Evolutionary conservation across 148 eudicot genomes (phyloP), one percentile per base, ranked within the genome.

Genomic region (Beta vulgaris): DNA sequence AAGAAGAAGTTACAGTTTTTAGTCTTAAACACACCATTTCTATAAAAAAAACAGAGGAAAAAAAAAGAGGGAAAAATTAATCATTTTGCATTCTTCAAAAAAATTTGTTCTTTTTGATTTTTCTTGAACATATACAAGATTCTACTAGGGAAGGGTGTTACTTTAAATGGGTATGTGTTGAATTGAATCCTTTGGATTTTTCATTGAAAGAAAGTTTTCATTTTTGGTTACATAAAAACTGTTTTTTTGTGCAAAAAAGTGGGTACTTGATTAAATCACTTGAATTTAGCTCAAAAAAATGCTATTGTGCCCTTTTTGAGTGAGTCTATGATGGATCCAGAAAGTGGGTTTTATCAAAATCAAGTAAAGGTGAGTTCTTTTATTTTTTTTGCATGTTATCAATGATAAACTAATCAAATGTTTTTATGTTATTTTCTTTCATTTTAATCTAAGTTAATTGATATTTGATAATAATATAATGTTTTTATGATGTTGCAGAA

Each of bases 281-380:
- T 74, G 19, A 74, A 82, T 78, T n/a, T 76, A 44, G 60, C 48
- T 14, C 40, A 44, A 57, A 79, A 84, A 64, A 36, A 87, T 86
- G 90, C 73, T 58, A 25, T 60, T 76, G 29, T 84, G 77, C 72
- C 74, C 76, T 60, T 58, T 75, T 54, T 83, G 84, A 89, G 80
- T 9, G 71, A 75, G 79, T 63, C 37, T 59, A 64, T 81, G 64
- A 92, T 96, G 99, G 99, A 96, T 92, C 97, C 86, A 55, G 97
- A 92, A 87, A 81, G 71, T 79, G 98, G 99, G 90, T 37, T 78
- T 81, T 69, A 72, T 72, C 82, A 84, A 44, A 90, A 89, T 75
- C 89, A 79, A 68, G 69, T 82, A 3, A 96, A 96, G 94, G 99
- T 95, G 63, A 84, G 81, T 25, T 80, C 76, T n/a, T 76, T 66